phyloP scores from a whole-genome alignment of 2,329 filamentous ascomycete genomes.

The Cercospora zeae-maydis region DNA sequence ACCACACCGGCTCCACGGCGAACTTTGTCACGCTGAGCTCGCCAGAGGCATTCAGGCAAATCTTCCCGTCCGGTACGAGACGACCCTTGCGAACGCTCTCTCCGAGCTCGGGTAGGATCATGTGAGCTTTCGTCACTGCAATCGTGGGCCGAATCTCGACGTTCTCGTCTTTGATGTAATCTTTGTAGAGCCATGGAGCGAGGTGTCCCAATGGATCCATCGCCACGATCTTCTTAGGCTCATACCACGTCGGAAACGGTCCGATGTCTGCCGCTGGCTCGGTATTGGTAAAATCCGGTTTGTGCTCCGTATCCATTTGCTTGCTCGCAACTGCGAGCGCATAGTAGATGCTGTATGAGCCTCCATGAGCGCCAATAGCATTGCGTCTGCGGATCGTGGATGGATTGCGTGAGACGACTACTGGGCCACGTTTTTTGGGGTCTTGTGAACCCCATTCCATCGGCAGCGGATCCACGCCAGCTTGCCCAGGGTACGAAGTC shows the following conservation, averaged over 20 bases:
- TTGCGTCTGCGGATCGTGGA: constrained; percentile 78
- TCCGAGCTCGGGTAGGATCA: constrained; percentile 93
- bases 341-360: constrained; percentile 94
- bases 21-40: constrained; percentile 95
- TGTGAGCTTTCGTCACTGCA: constrained; percentile 86
- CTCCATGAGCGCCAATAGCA: constrained; percentile 71
- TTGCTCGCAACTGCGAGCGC: constrained; percentile 89
- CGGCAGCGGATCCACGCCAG: constrained; percentile 84
- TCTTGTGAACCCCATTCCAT: constrained; percentile 84
- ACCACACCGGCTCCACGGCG: constrained; percentile 82
- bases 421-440: constrained; percentile 71
- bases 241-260: constrained; percentile 83
- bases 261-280: constrained; percentile 88
- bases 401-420: constrained; percentile 75
- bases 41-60: constrained; percentile 79
- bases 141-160: constrained; percentile 68
- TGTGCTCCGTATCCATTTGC: constrained; percentile 78
- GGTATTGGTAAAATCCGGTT: constrained; percentile 75
- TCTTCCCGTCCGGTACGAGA: constrained; percentile 76
- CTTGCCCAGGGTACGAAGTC: constrained; percentile 88
- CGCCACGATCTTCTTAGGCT: constrained; percentile 90
- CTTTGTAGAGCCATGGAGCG: constrained; percentile 76
- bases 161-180: constrained; percentile 72
- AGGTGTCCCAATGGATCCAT: constrained; percentile 96
- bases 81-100: constrained; percentile 78